These are phyloP conservation scores for Geotrichum histeridarum DNA, from an alignment of 1,139 yeast species.

Conservation along the genomic window DNA sequence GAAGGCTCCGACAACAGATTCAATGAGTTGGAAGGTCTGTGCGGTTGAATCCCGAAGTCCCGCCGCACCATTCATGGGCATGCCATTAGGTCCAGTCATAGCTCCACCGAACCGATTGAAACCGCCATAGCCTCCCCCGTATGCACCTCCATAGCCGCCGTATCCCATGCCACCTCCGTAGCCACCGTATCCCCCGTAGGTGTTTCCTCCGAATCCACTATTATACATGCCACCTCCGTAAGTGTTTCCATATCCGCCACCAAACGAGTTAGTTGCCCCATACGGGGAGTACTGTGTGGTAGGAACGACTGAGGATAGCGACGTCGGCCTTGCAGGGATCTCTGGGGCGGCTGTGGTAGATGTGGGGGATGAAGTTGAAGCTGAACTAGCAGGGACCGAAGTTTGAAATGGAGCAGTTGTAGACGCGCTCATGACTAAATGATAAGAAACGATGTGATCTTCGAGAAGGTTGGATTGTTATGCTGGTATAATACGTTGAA, in stretches of 20 bases:
- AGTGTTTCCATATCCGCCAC: conserved; percentile 2
- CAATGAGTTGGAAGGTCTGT: conserved; percentile 90
- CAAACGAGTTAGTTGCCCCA: conserved; percentile 6
- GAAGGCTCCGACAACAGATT: conserved; percentile 87
- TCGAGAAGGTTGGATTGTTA: too few species aligned
- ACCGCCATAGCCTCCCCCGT: conserved; percentile 22
- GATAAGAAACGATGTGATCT: not conserved
- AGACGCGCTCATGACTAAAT: conserved; percentile 13
- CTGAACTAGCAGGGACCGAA: conserved; percentile 7
- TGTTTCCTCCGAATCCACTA: conserved; percentile 15
- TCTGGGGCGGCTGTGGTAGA: conserved; percentile 6
- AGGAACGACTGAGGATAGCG: conserved; percentile 16
- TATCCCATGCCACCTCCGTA: conserved; percentile 17
- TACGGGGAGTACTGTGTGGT: conserved; percentile 17
- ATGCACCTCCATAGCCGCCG: conserved; percentile 3
- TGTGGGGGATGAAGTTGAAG: not conserved
- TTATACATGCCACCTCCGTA: conserved; percentile 9
- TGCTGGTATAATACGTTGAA: too few species aligned
- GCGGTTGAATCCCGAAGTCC: conserved; percentile 52
- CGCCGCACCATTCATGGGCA: conserved; percentile 21
- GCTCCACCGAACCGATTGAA: conserved; percentile 26
- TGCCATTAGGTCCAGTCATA: conserved; percentile 25
- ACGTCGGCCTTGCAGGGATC: conserved; percentile 18
- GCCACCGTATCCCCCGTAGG: conserved; percentile 25
- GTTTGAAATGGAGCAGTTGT: conserved; percentile 5